A percentile compares a stretch with the other conserved stretches of the same genome.
Evolutionary conservation across 768 basidiomycete species (phyloP).

Genomic region (Russula olivacea): DNA sequence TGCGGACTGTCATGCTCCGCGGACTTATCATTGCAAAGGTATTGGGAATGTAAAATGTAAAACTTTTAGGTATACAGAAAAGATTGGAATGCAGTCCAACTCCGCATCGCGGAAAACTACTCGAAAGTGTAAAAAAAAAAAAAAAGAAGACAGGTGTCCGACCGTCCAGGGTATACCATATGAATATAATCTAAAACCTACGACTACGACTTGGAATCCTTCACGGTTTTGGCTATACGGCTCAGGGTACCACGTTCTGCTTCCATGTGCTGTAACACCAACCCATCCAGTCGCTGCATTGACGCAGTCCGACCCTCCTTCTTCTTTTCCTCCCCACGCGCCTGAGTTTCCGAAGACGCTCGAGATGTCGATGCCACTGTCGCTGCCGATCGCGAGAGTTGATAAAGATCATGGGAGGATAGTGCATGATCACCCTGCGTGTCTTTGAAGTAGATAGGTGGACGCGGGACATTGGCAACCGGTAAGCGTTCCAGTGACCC

Average conservation of each 20-base stretch:
- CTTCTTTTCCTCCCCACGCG: slow-evolving; percentile 17
- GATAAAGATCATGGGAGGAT: slow-evolving; percentile 21
- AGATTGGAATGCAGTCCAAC: slow-evolving; percentile 9
- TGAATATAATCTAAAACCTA: slow-evolving; percentile 12
- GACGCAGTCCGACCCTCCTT: slow-evolving; percentile 50
- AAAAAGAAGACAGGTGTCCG: background rate
- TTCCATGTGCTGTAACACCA: slow-evolving; percentile 79
- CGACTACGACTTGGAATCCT: slow-evolving; percentile 23
- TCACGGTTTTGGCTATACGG: slow-evolving; percentile 53
- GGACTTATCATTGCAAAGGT: background rate
- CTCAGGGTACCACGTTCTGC: slow-evolving; percentile 74
- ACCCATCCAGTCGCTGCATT: slow-evolving; percentile 63
- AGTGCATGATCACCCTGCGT: slow-evolving; percentile 16
- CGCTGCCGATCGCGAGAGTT: slow-evolving; percentile 12
- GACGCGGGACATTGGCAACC: slow-evolving; percentile 16
- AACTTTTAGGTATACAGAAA: slow-evolving; percentile 18
- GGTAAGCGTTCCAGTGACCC: slow-evolving; percentile 19
- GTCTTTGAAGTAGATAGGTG: slow-evolving; percentile 22
- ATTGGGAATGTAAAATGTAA: slow-evolving; percentile 1
- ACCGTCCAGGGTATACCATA: slow-evolving; percentile 21
- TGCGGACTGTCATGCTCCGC: background rate
- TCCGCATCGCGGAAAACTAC: slow-evolving; percentile 7
- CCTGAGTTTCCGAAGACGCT: slow-evolving; percentile 14
- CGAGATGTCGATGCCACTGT: slow-evolving; percentile 10
- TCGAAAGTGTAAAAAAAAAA: background rate